A percentile compares a stretch with the other conserved stretches of the same genome.
Evolutionary conservation across 2,329 filamentous ascomycete genomes (phyloP).

Genomic region (Alternaria viburni): DNA sequence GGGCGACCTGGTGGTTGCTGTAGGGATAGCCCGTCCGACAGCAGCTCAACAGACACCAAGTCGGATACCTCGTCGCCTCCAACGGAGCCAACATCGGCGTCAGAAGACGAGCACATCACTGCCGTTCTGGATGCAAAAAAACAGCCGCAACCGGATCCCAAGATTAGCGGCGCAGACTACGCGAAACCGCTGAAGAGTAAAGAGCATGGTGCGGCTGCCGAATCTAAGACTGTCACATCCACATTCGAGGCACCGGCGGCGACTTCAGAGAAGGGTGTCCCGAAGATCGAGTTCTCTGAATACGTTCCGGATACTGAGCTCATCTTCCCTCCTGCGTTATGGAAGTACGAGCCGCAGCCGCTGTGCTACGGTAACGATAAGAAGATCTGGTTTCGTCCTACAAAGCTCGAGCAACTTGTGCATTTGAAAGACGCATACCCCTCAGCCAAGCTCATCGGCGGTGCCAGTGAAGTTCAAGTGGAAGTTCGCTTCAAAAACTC

Average conservation of each 20-base stretch:
- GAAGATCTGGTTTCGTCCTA: slow-evolving; percentile 90
- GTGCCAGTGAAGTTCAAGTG: slow-evolving; percentile 95
- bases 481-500: slow-evolving; percentile 97
- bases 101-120: slow-evolving; percentile 38
- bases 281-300: slow-evolving; percentile 79
- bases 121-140: slow-evolving; percentile 30
- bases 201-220: slow-evolving; percentile 26
- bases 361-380: slow-evolving; percentile 90
- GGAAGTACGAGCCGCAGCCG: slow-evolving; percentile 78
- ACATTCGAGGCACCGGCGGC: slow-evolving; percentile 48
- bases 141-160: slow-evolving; percentile 25
- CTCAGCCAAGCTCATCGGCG: slow-evolving; percentile 90
- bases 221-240: slow-evolving; percentile 60
- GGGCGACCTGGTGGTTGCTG: slow-evolving; percentile 48
- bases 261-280: slow-evolving; percentile 58
- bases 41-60: slow-evolving; percentile 35
- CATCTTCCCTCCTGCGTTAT: slow-evolving; percentile 86
- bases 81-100: slow-evolving; percentile 34
- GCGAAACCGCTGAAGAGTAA: slow-evolving; percentile 46
- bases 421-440: slow-evolving; percentile 87
- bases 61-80: slow-evolving; percentile 36
- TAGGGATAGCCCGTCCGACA: slow-evolving; percentile 40
- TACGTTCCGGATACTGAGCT: slow-evolving; percentile 90
- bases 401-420: slow-evolving; percentile 81
- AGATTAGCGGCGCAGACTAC: slow-evolving; percentile 40